A percentile compares a stretch with the other conserved stretches of the same genome.
phyloP scores from a whole-genome alignment of 257 asterid species.

The Striga asiatica region DNA sequence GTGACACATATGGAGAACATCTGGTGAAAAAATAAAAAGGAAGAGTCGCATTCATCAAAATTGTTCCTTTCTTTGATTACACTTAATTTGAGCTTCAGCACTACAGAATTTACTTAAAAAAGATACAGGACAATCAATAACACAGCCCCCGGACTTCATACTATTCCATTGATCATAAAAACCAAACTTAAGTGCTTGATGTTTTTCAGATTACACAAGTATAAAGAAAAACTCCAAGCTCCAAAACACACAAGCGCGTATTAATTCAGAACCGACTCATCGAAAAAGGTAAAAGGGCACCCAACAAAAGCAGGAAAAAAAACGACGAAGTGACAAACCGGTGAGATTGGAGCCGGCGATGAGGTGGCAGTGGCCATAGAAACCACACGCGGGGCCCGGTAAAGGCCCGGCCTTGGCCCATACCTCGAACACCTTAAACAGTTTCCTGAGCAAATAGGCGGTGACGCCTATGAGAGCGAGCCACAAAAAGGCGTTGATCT shows the following conservation, averaged over 20 bases:
- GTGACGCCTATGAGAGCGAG: constrained; percentile 21
- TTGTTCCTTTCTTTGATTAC: neutral
- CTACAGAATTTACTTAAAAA: neutral
- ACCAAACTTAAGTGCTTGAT: neutral
- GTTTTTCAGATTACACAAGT: neutral
- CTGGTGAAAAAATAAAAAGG: constrained; percentile 8
- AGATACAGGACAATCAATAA: too few species aligned
- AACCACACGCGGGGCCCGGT: constrained; percentile 31
- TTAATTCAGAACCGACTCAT: neutral
- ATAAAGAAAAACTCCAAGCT: neutral
- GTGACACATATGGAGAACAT: constrained; percentile 22
- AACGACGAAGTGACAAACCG: constrained; percentile 16
- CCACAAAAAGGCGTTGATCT: constrained; percentile 29
- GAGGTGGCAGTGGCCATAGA: constrained; percentile 36
- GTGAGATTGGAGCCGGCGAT: constrained; percentile 25
- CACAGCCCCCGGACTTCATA: neutral
- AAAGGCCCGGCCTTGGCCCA: constrained; percentile 29
- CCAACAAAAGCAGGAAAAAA: neutral
- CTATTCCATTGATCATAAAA: neutral
- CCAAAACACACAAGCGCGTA: neutral
- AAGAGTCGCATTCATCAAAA: neutral
- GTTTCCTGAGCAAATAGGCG: constrained; percentile 21
- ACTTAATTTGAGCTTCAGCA: constrained; percentile 2
- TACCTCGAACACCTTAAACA: constrained; percentile 19
- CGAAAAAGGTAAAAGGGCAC: neutral